Evolutionary conservation across 202 grass and related monocot species (phyloP).

Genomic region (Tripidium arundinaceum): DNA sequence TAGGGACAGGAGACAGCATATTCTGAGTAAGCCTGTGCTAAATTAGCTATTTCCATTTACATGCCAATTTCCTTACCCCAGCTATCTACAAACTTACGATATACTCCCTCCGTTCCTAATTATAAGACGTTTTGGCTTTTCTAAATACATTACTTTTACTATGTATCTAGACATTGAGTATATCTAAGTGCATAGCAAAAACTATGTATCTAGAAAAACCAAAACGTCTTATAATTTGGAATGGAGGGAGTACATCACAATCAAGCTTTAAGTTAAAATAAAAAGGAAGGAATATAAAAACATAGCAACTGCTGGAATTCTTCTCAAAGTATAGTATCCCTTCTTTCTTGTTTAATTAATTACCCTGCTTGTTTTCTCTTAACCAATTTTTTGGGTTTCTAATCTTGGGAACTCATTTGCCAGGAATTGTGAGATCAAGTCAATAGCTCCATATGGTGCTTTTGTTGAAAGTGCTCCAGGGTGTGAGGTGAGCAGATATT

Average conservation of each 20-base stretch:
- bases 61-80: slow-evolving; percentile 10
- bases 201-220: too few species aligned
- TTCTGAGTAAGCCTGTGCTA: slow-evolving; percentile 67
- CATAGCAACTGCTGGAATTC: not conserved
- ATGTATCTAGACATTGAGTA: too few species aligned
- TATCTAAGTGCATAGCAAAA: too few species aligned
- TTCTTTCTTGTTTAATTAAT: not conserved
- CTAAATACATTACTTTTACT: too few species aligned
- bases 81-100: not conserved
- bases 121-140: too few species aligned
- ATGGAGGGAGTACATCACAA: too few species aligned
- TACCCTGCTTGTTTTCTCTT: slow-evolving; percentile 9
- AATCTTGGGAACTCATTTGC: slow-evolving; percentile 27
- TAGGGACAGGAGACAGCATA: slow-evolving; percentile 74
- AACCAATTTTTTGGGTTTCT: slow-evolving; percentile 1
- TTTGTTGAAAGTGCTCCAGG: slow-evolving; percentile 99
- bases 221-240: too few species aligned
- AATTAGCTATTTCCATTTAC: not conserved
- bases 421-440: slow-evolving; percentile 91
- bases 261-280: slow-evolving; percentile 7
- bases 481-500: slow-evolving; percentile 58
- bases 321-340: slow-evolving; percentile 10
- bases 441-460: slow-evolving; percentile 80
- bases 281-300: not conserved
- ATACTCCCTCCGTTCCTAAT: too few species aligned